Evolutionary conservation across 371 early-diverging fungal genomes (phyloP), one percentile per base, ranked within the genome.

Genomic region (Fennellomyces sp.): DNA sequence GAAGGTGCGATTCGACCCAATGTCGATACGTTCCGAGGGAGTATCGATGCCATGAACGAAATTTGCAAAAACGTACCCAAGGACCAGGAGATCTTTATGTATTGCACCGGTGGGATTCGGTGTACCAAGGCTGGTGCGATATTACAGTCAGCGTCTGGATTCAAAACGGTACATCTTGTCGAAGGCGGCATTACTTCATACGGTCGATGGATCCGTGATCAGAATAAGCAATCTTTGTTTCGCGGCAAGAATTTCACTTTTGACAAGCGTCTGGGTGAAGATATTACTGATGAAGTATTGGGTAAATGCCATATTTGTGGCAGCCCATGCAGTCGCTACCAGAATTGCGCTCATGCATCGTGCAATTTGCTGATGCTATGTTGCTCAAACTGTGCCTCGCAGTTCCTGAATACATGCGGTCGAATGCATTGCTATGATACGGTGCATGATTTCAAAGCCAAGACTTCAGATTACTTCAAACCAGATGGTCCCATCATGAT

Each of bases 211-310:
- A 70, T 91, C 15, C 77, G 75, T 21, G 75, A 78, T 8, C 75
- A 80, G 45, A 21, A 68, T 2, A 64, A 65, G 15, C 57, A 73
- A 6, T 92, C 92, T 0, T 69, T 91, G 15, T 93, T 85, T 66
- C 72, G 66, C n/a, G 93, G 93, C 48, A 89, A 89, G 33, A 93
- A 93, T 66, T 93, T 93, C 58, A 93, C 93, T 0, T 93, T 93
- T 66, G 93, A 93, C 68, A 87, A 86, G 56, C 88, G 92, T 1
- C 61, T 90, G 27, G 92, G 93, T 11, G 93, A 93, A 60, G 81
- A 80, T 21, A 88, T 92, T 47, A 89, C 92, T 8, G 76, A 83
- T 17, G 91, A 91, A 10, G 72, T 90, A 0, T 57, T 91, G 13
- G 75, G 75, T 15, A 69, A 81, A 42, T 93, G 93, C 52, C 88